Conservation (phyloP, 805 yeast species). For the Starmerella vitae region DNA sequence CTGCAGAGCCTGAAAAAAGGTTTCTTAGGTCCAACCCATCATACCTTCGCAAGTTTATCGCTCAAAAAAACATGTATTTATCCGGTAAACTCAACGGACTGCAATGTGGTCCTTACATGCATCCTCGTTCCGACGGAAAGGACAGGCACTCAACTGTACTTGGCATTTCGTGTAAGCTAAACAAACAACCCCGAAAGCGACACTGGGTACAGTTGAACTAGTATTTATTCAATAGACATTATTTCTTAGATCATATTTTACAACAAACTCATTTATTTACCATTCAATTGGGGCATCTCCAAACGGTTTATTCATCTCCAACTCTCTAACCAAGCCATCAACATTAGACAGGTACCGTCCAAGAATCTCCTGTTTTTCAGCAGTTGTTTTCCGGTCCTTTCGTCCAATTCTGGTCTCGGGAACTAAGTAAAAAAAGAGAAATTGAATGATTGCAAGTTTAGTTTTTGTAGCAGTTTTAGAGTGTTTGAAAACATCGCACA, state of each 20-base stretch:
- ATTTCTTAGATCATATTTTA: background rate
- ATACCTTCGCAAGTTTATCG: slow-evolving; percentile 7
- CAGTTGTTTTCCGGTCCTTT: slow-evolving; percentile 29
- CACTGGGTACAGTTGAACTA: slow-evolving; percentile 1
- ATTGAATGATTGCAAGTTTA: slow-evolving; percentile 53
- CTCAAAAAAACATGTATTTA: slow-evolving; percentile 6
- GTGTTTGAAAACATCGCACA: slow-evolving; percentile 36
- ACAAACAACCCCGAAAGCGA: background rate
- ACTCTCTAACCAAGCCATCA: slow-evolving; percentile 35
- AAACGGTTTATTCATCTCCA: slow-evolving; percentile 36
- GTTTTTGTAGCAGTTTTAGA: slow-evolving; percentile 36
- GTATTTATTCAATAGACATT: too few relatives aligned
- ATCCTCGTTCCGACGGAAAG: slow-evolving; percentile 1
- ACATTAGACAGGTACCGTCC: slow-evolving; percentile 35
- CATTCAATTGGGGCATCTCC: slow-evolving; percentile 37
- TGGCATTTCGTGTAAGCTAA: background rate
- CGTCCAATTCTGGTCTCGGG: slow-evolving; percentile 36
- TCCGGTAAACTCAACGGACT: slow-evolving; percentile 4
- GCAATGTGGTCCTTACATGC: background rate
- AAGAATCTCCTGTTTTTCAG: slow-evolving; percentile 34
- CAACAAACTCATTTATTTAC: slow-evolving; percentile 23
- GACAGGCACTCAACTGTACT: background rate
- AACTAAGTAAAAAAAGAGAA: slow-evolving; percentile 50
- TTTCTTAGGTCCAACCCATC: slow-evolving; percentile 1
- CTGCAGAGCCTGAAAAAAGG: background rate